Base-by-base conservation (phyloP, 169 alveolate species). In the Cryptosporidium canis region DNA sequence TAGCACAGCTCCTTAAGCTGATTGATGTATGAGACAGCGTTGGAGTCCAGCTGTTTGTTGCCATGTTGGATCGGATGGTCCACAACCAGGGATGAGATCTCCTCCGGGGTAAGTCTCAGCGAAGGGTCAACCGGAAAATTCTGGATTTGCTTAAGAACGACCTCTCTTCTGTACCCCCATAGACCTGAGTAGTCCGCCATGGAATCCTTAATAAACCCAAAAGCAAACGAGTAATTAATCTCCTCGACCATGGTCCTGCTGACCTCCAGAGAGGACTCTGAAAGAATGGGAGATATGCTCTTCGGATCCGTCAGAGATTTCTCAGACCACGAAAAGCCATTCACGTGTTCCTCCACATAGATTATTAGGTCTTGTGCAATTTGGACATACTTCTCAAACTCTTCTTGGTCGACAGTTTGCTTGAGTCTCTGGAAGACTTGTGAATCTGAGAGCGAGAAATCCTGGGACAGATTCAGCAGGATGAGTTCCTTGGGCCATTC, bases 261-360 rank as follows among this genome's bases (percentile, higher is more conserved):
- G 14, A 21, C 48, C 4, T 70, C 68, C 35, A 24, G 1, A 29
- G 61, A 58, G 9, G 29, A 14, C 9, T 56, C 48, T 9, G 24
- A 1, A 29, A 55, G 51, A 12, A 39, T 6, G 8, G 71, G 7
- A 6, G 48, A 24, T n/a, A 35, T 64, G 11, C 47, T 21, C 21
- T 27, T 29, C 2, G 68, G 68, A 7, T 31, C 33, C 2, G 84
- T 29, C 3, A 70, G 68, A 33, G 84, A 70, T 70, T 70, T 70
- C 45, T 70, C 84, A 8, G 84, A 70, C 84, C 84, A 70, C 3
- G 84, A 70, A 41, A 70, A 70, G 31, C 53, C 84, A 27, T 70
- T 51, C 1, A 35, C 35, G 14, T 31, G 66, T 11, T 70, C 84
- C 18, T 35, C 47, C 35, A 51, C 67, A 45, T 67, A 44, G 0